Base-by-base conservation (phyloP, 1,284 basidiomycete species). In the Ustilago cynodontis region DNA sequence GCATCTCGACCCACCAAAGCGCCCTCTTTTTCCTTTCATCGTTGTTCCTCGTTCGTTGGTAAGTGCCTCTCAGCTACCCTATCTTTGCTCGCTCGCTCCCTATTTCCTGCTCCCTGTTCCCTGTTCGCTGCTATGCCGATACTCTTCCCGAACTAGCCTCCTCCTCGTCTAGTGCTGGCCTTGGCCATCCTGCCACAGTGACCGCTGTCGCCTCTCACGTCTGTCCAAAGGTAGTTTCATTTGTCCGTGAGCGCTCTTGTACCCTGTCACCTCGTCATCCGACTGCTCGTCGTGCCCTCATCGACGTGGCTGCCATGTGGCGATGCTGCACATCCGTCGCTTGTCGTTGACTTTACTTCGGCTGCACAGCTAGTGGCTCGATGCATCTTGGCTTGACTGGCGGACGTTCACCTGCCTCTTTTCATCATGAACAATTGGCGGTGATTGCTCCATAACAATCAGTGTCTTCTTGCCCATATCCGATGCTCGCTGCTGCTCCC, bases 1-100 rank as follows among this genome's bases (percentile, higher is more conserved):
- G 20, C 55, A 58, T 64, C 61, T 59, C 47, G 64, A 71, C 70
- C 70, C 70, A 71, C 70, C 70, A 55, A 67, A 52, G 41, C 41
- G n/a, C 41, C 20, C 41, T 43, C 20, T n/a, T 43, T 43, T 41
- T 50, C 54, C 28, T 47, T 71, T 62, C 59, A 62, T 62, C 55
- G 50, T 61, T 20, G 31, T 11, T 45, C 43, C 26, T 49, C 55
- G 51, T 62, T 53, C 31, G 59, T 60, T 50, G 69, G 69, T 71
- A 66, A 71, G 69, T 71, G 64, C 64, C 59, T 62, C 24, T 20
- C 20, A 28, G 11, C 29, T 37, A 22, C 37, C 35, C 31, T 39
- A 28, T 11, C 28, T 24, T 24, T 35, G 28, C 29, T 35, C 35
- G 20, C n/a, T 53, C 20, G 29, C 51, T 35, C 51, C 18, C 28